These are phyloP conservation scores for Auricularia auricula-judae DNA, from an alignment of 768 basidiomycete species.

Conservation along the genomic window DNA sequence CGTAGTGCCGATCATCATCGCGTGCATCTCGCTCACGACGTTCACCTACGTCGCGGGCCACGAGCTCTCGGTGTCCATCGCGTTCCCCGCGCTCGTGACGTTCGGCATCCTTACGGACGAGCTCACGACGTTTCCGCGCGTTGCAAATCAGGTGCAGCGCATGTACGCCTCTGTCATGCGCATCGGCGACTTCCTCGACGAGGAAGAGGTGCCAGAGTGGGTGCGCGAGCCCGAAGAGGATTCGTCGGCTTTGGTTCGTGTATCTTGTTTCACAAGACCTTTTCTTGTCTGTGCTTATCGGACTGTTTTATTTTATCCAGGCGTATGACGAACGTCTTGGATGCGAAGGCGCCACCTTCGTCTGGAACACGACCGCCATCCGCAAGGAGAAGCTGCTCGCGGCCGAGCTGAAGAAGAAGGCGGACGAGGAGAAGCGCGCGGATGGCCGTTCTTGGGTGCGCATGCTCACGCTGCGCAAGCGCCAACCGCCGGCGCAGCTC, in stretches of 20 bases:
- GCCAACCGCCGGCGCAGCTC: neutral
- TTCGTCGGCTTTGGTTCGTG: neutral
- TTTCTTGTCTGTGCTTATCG: no score
- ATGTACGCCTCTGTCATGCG: constrained; percentile 37
- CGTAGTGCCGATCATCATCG: neutral
- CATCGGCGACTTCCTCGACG: constrained; percentile 60
- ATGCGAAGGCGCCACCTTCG: neutral
- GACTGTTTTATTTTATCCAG: no score
- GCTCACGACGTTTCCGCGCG: neutral
- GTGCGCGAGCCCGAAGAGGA: constrained; percentile 34
- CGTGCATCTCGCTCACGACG: neutral
- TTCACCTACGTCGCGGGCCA: neutral
- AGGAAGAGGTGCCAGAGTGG: constrained; percentile 71
- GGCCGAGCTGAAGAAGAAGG: neutral
- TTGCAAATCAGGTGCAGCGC: neutral
- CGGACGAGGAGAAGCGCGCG: neutral
- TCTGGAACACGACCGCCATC: neutral
- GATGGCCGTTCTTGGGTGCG: neutral
- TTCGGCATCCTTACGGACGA: neutral
- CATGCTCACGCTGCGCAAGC: neutral
- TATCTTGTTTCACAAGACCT: no score
- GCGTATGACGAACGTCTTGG: neutral
- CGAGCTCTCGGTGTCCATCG: neutral
- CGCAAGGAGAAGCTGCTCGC: neutral
- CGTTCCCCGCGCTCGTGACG: neutral